phyloP scores from a whole-genome alignment of 257 asterid genomes.

The Ilex aquifolium region DNA sequence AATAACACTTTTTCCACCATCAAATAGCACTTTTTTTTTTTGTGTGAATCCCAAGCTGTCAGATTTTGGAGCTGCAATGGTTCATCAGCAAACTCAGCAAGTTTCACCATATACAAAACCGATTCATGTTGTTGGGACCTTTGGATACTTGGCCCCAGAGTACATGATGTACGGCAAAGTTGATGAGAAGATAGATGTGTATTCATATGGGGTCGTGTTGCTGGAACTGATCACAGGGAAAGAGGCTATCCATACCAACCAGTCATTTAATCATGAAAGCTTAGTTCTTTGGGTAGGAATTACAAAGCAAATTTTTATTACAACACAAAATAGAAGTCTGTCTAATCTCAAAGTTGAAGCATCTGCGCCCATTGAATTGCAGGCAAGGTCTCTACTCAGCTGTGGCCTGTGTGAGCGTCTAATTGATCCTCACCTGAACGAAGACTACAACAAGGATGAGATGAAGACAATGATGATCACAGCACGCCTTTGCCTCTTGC shows the following conservation, averaged over 20 bases:
- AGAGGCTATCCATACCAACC: constrained; percentile 43
- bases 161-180: constrained; percentile 78
- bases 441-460: constrained; percentile 51
- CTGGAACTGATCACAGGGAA: constrained; percentile 81
- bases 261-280: constrained; percentile 48
- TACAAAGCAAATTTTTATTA: background rate
- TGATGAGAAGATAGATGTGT: constrained; percentile 83
- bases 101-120: constrained; percentile 31
- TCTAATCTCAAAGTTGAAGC: background rate
- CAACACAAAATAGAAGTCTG: background rate
- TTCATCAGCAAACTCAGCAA: constrained; percentile 27
- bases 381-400: constrained; percentile 71
- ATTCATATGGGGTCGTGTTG: constrained; percentile 73
- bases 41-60: constrained; percentile 41
- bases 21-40: background rate
- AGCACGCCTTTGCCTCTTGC: constrained; percentile 73
- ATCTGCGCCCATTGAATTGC: constrained; percentile 13
- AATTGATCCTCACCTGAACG: constrained; percentile 53
- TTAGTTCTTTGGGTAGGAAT: constrained; percentile 58
- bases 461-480: constrained; percentile 53
- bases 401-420: constrained; percentile 53
- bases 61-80: constrained; percentile 65
- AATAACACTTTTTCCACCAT: background rate
- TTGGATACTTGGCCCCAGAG: constrained; percentile 83
- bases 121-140: constrained; percentile 43